Conservation (phyloP, 805 yeast genomes). For the Zygosaccharomyces siamensis region DNA sequence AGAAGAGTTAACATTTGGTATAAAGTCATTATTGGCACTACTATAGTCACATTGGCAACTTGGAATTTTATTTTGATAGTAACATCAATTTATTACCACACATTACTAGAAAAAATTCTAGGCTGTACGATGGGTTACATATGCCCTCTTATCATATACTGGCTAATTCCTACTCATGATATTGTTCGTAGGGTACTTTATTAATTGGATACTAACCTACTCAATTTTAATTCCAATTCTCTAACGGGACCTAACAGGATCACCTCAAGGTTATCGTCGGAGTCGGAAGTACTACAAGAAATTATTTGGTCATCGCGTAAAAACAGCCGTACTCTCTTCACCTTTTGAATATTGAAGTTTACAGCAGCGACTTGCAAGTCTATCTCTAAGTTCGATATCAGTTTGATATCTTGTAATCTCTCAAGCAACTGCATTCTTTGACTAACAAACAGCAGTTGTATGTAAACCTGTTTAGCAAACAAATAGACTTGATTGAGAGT, state of each 20-base stretch:
- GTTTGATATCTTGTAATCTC: conserved; percentile 12
- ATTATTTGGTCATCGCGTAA: conserved; percentile 17
- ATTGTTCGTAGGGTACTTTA: conserved; percentile 9
- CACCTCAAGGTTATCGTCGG: conserved; percentile 15
- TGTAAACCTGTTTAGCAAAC: conserved; percentile 28
- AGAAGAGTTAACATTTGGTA: conserved; percentile 3
- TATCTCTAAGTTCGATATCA: conserved; percentile 17
- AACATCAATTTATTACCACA: conserved; percentile 82
- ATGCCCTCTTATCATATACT: conserved; percentile 46
- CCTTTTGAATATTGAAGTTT: conserved; percentile 8
- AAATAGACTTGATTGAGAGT: conserved; percentile 21
- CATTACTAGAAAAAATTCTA: conserved; percentile 62
- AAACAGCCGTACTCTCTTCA: conserved; percentile 15
- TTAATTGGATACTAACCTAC: conserved; percentile 10
- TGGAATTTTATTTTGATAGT: conserved; percentile 62
- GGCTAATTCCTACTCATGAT: conserved; percentile 19
- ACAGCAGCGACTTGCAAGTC: conserved; percentile 22
- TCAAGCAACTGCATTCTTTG: conserved; percentile 16
- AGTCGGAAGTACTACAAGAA: conserved; percentile 14
- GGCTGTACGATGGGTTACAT: conserved; percentile 64
- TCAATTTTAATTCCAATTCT: conserved; percentile 18
- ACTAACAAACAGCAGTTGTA: conserved; percentile 14
- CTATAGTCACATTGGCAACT: conserved; percentile 20
- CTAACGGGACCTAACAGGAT: conserved; percentile 24
- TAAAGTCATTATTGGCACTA: conserved; percentile 5